Conservation (phyloP, 257 asterid genomes). For the Eucommia ulmoides region DNA sequence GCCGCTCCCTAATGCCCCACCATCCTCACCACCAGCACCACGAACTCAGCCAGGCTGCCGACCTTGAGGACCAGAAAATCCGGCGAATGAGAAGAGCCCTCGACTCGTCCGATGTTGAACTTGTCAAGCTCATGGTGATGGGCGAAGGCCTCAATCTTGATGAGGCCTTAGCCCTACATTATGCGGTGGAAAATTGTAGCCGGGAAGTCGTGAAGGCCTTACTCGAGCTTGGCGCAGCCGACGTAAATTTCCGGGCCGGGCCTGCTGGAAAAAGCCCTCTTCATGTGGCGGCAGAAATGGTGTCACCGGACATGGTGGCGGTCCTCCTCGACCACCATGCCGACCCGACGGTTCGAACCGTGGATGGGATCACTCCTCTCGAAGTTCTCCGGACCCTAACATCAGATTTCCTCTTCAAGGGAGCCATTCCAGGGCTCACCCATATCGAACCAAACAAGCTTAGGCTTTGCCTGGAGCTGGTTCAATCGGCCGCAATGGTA, state of each 20-base stretch:
- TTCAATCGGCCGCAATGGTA: constrained; percentile 90
- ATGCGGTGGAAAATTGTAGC: constrained; percentile 79
- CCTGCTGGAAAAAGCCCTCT: constrained; percentile 83
- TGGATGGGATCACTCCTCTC: constrained; percentile 71
- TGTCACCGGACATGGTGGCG: constrained; percentile 95
- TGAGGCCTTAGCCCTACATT: constrained; percentile 73
- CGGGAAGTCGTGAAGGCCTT: constrained; percentile 80
- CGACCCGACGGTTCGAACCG: constrained; percentile 71
- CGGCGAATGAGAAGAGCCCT: constrained; percentile 89
- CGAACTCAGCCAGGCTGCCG: constrained; percentile 33
- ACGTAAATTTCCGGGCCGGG: constrained; percentile 82
- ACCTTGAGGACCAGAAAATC: constrained; percentile 80
- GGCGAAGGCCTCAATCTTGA: constrained; percentile 91
- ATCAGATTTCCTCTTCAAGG: constrained; percentile 79
- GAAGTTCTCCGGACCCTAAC: constrained; percentile 89
- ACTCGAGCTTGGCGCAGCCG: constrained; percentile 92
- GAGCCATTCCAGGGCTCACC: constrained; percentile 70
- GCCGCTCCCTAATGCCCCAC: constrained; percentile 46
- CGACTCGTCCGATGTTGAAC: constrained; percentile 86
- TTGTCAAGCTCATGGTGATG: constrained; percentile 97
- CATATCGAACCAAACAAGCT: constrained; percentile 82
- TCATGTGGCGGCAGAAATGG: constrained; percentile 89
- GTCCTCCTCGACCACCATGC: constrained; percentile 95
- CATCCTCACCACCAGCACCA: constrained; percentile 44
- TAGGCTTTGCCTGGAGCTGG: constrained; percentile 80